phyloP scores from a whole-genome alignment of 768 basidiomycete species.

The Polyporus arcularius region DNA sequence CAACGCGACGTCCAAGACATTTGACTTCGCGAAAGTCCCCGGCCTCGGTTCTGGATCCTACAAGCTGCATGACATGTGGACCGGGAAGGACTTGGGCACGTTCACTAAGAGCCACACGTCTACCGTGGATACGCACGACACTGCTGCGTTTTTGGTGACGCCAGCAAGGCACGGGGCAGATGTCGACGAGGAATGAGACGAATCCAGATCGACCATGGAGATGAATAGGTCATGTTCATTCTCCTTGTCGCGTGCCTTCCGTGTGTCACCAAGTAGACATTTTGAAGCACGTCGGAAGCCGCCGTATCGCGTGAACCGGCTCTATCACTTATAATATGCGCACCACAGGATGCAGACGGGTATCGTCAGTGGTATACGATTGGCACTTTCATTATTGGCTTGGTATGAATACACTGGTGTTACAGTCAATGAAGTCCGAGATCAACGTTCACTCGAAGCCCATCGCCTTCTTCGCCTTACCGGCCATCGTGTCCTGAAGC shows the following conservation, averaged over 20 bases:
- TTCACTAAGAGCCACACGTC: conserved; percentile 41
- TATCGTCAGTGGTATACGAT: too few relatives aligned
- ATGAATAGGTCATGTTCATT: too few relatives aligned
- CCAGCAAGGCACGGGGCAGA: conserved; percentile 11
- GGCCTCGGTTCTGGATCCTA: conserved; percentile 38
- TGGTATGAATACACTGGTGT: not conserved
- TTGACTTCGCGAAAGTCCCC: conserved; percentile 48
- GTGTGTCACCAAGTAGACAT: too few relatives aligned
- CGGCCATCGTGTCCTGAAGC: conserved; percentile 24
- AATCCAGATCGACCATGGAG: too few relatives aligned
- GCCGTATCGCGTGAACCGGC: too few relatives aligned
- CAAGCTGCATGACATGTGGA: conserved; percentile 59
- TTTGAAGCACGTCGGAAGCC: too few relatives aligned
- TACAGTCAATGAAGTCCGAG: too few relatives aligned
- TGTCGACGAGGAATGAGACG: not conserved
- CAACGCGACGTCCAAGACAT: conserved; percentile 43
- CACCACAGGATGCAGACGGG: too few relatives aligned
- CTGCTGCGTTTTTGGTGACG: conserved; percentile 47
- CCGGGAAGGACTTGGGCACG: conserved; percentile 44
- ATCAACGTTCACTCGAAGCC: conserved; percentile 21
- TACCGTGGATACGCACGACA: conserved; percentile 51
- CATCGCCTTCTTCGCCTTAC: conserved; percentile 34
- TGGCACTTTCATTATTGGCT: not conserved
- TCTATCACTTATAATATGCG: too few relatives aligned
- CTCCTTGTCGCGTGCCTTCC: too few relatives aligned